Evolutionary conservation across 2,329 filamentous ascomycete genomes (phyloP).

Genomic region (Paracoccidioides lutzii): DNA sequence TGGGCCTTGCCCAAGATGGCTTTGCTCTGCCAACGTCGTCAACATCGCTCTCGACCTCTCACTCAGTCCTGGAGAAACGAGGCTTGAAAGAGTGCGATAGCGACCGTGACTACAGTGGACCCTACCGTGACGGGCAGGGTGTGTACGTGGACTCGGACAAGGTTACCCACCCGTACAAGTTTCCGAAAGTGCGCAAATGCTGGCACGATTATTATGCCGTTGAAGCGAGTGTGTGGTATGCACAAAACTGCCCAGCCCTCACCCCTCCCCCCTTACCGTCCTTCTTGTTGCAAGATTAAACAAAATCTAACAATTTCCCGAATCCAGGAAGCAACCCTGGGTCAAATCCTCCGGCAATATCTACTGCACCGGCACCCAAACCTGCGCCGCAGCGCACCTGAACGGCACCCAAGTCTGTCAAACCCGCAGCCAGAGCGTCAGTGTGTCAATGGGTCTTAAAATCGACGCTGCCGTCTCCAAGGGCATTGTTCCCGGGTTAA

Average conservation of each 20-base stretch:
- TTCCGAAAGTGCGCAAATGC: background rate
- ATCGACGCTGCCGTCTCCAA: background rate
- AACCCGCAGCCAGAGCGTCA: background rate
- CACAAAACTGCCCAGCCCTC: background rate
- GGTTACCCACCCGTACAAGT: background rate
- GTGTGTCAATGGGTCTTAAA: background rate
- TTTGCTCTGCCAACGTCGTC: background rate
- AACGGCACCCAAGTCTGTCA: background rate
- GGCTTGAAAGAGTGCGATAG: background rate
- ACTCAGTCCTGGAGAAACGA: background rate
- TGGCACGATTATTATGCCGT: conserved; percentile 1
- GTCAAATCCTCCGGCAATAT: conserved; percentile 1
- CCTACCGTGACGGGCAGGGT: background rate
- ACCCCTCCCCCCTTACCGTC: background rate
- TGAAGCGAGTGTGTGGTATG: background rate
- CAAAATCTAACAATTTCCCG: background rate
- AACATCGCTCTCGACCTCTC: background rate
- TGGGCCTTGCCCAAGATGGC: background rate
- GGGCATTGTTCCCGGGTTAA: background rate
- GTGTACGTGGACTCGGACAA: background rate
- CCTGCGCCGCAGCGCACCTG: background rate
- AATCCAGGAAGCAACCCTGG: background rate
- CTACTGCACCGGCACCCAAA: background rate
- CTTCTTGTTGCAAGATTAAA: no score
- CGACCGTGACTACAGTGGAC: background rate